Evolutionary conservation across 2,329 filamentous ascomycete species (phyloP).

Genomic region (Didymella glomerata): DNA sequence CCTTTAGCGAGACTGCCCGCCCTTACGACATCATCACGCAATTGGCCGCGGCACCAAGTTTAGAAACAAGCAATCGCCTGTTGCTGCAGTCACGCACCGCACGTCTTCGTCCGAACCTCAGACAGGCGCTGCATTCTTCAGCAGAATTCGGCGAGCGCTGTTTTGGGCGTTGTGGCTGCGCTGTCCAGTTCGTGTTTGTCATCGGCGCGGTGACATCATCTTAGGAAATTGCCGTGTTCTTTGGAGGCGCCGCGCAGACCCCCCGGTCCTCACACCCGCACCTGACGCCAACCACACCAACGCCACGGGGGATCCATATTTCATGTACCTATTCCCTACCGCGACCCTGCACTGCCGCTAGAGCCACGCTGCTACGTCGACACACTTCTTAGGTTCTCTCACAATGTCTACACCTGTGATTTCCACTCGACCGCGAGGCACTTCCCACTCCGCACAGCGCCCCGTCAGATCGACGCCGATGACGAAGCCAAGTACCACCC

Average conservation of each 20-base stretch:
- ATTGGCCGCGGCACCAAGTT: constrained; percentile 9
- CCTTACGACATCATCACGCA: constrained; percentile 15
- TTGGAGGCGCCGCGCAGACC: constrained; percentile 9
- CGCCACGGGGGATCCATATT: constrained; percentile 29
- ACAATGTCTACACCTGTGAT: constrained; percentile 49
- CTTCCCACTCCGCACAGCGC: constrained; percentile 37
- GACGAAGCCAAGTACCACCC: constrained; percentile 39
- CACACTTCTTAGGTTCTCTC: constrained; percentile 11
- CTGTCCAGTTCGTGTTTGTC: constrained; percentile 13
- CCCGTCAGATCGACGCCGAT: constrained; percentile 42
- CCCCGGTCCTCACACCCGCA: constrained; percentile 17
- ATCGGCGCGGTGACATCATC: constrained; percentile 21
- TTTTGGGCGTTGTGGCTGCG: constrained; percentile 16
- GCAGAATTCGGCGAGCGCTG: constrained; percentile 10
- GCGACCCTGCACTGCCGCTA: constrained; percentile 14
- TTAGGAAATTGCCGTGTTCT: constrained; percentile 12
- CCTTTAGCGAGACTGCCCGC: constrained; percentile 14
- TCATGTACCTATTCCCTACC: constrained; percentile 36
- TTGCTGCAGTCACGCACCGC: constrained; percentile 8
- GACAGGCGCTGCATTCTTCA: constrained; percentile 8
- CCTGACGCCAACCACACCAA: constrained; percentile 17
- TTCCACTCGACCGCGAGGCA: constrained; percentile 44
- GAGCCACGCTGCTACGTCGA: constrained; percentile 29
- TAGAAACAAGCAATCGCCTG: constrained; percentile 11
- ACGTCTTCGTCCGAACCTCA: constrained; percentile 5